Evolutionary conservation across 768 basidiomycete species (phyloP), one percentile per base, ranked within the genome.

Genomic region (Phlebiopsis gigantea): DNA sequence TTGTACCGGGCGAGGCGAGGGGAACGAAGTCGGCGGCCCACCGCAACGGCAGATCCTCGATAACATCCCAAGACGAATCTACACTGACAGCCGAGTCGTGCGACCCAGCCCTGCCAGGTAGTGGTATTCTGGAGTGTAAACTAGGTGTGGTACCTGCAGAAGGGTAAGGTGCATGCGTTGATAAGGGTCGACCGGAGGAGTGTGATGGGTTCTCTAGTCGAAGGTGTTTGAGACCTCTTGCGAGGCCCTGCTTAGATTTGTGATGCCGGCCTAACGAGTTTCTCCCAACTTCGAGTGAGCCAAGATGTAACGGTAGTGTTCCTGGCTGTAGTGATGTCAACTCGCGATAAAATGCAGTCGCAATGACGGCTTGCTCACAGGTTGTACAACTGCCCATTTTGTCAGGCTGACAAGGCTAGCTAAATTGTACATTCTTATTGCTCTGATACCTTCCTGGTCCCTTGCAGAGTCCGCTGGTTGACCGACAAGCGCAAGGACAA

Each of bases 21-120:
- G 88, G 84, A 1, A 90, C 87, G 65, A 81, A 93, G 68, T 93
- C 91, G 0, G 86, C 87, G n/a, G 90, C 88, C 91, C 91, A 93
- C 29, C 88, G 80, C 45, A 92, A 64, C 1, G 89, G 87, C 8
- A 88, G 71, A 47, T 80, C 79, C 46, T 91, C 89, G 0, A 90
- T 75, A 5, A 90, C 65, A 66, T 92, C 90, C 90, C 89, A 71
- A 2, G 63, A 58, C 0, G 63, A 62, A 48, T 64, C 63, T 2
- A 61, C 48, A 24, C 50, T 56, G 14, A 50, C 39, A 4, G 56
- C 19, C 15, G 68, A 64, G 6, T 61, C 63, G 19, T 25, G 25
- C 8, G 64, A 63, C 19, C 57, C 56, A 4, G 58, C 48, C 21
- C 49, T 7, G 3, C 30, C 49, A 17, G 63, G 62, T 14, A 55